Conservation (phyloP, 345 rosid genomes). For the Fremontodendron californicum region DNA sequence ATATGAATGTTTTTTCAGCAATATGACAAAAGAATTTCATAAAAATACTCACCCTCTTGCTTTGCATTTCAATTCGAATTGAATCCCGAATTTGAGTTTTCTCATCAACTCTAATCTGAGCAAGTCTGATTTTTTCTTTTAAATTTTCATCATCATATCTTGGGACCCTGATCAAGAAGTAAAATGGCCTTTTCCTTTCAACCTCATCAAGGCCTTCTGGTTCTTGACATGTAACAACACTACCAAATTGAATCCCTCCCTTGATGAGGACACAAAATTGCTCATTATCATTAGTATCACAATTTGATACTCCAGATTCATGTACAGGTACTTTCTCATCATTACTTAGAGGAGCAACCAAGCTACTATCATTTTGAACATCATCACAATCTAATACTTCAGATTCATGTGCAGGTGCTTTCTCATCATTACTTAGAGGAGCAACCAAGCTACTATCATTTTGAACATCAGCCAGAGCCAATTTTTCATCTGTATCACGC, state of each 20-base stretch:
- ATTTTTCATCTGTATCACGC: constrained; percentile 23
- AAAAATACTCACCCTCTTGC: constrained; percentile 41
- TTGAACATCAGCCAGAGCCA: constrained; percentile 9
- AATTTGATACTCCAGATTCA: constrained; percentile 4
- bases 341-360: neutral
- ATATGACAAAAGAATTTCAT: neutral
- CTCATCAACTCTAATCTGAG: constrained; percentile 54
- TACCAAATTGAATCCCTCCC: constrained; percentile 16
- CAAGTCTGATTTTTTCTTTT: constrained; percentile 51
- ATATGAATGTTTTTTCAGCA: neutral
- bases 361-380: constrained; percentile 3
- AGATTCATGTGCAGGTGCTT: constrained; percentile 8
- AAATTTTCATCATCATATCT: constrained; percentile 57
- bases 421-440: constrained; percentile 5
- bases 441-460: neutral
- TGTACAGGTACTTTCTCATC: constrained; percentile 1
- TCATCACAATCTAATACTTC: too few relatives aligned
- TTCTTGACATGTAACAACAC: constrained; percentile 13
- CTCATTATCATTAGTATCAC: neutral
- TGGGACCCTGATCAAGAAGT: constrained; percentile 59
- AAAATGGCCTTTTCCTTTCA: constrained; percentile 48
- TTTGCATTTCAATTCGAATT: constrained; percentile 49
- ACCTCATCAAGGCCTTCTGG: constrained; percentile 22
- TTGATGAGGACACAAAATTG: neutral
- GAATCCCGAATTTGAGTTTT: constrained; percentile 67